Percentiles rank a stretch among this genome's conserved stretches.
phyloP scores from a whole-genome alignment of 2,329 filamentous ascomycete genomes.

The Epichloe bromicola region DNA sequence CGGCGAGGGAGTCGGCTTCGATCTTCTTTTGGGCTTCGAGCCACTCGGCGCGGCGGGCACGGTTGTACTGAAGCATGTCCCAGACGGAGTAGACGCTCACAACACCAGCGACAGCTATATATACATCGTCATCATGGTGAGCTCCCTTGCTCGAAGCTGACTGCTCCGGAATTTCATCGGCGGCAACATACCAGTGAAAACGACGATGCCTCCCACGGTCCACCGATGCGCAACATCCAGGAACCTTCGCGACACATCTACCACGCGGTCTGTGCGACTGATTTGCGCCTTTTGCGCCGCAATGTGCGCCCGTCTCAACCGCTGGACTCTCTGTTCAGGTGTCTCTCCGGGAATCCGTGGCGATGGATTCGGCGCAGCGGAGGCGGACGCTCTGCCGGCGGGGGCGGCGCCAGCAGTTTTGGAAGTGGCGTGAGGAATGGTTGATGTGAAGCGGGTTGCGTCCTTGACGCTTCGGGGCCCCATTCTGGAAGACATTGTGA shows the following conservation, averaged over 20 bases:
- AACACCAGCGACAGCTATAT: constrained; percentile 38
- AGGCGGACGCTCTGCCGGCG: constrained; percentile 15
- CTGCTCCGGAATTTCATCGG: not conserved
- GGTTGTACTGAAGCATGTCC: constrained; percentile 50
- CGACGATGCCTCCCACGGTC: constrained; percentile 40
- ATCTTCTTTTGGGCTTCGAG: constrained; percentile 40
- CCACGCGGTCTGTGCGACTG: constrained; percentile 37
- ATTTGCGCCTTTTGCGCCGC: constrained; percentile 48
- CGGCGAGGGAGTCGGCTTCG: constrained; percentile 41
- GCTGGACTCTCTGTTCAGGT: constrained; percentile 54
- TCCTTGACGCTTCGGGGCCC: constrained; percentile 60
- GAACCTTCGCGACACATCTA: constrained; percentile 34
- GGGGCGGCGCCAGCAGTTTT: constrained; percentile 34
- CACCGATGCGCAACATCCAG: constrained; percentile 44
- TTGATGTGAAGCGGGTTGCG: constrained; percentile 56
- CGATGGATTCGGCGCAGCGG: constrained; percentile 13
- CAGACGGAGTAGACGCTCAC: constrained; percentile 45
- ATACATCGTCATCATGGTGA: too few species aligned
- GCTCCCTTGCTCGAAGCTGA: too few species aligned
- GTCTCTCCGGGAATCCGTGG: constrained; percentile 39
- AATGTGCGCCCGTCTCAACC: constrained; percentile 53
- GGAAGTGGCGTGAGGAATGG: constrained; percentile 49
- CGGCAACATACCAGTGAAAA: constrained; percentile 39
- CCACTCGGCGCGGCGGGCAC: constrained; percentile 46
- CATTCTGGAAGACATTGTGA: constrained; percentile 27